phyloP scores from a whole-genome alignment of 495 filamentous ascomycete species.

The Lasiosphaeria miniovina region DNA sequence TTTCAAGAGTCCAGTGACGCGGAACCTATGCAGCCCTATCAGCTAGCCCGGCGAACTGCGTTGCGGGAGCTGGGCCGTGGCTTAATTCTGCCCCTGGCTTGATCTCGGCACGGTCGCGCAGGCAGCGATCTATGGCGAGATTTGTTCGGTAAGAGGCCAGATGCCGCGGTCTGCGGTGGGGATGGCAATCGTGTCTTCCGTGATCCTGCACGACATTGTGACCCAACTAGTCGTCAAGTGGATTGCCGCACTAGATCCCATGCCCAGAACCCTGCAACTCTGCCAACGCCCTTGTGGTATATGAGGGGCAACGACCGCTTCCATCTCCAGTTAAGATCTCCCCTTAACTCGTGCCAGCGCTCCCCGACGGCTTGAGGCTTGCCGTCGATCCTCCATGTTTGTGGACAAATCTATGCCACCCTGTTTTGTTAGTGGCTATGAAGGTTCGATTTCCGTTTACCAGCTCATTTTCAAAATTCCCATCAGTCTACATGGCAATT shows the following conservation, averaged over 20 bases:
- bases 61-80: not conserved
- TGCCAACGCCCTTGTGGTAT: not conserved
- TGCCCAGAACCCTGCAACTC: slow-evolving; percentile 1
- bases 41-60: slow-evolving; percentile 9
- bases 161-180: not conserved
- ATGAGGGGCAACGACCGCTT: slow-evolving; percentile 2
- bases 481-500: not conserved
- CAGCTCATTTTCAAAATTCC: not conserved
- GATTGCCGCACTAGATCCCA: not conserved
- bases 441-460: not conserved
- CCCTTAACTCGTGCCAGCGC: not conserved
- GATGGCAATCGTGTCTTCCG: not conserved
- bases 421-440: not conserved
- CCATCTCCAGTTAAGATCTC: not conserved
- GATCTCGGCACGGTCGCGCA: not conserved
- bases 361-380: not conserved
- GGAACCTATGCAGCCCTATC: slow-evolving; percentile 29
- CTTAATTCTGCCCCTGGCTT: not conserved
- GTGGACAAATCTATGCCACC: not conserved
- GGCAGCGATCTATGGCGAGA: slow-evolving; percentile 1
- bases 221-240: not conserved
- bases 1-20: slow-evolving; percentile 17
- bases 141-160: not conserved
- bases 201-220: not conserved
- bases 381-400: slow-evolving; percentile 4